Evolutionary conservation across 805 yeast species (phyloP).

Genomic region (Tetrapisispora namnaoensis): DNA sequence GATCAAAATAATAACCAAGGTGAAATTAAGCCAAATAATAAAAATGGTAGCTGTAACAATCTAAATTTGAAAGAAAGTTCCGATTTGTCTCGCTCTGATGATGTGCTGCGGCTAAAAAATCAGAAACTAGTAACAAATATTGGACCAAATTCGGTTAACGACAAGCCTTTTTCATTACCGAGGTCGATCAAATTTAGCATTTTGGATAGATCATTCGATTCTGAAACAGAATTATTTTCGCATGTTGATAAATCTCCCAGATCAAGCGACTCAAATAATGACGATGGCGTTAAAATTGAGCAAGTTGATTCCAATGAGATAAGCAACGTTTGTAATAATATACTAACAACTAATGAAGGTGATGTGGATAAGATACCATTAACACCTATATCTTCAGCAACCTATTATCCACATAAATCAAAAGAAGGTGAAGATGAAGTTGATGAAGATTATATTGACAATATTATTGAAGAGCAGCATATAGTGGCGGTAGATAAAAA

Average conservation of each 20-base stretch:
- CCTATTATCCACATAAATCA: slow-evolving; percentile 60
- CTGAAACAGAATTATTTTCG: background rate
- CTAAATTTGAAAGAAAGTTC: background rate
- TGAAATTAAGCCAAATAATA: background rate
- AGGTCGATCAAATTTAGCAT: background rate
- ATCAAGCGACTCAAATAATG: background rate
- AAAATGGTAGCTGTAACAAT: background rate
- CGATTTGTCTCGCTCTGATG: background rate
- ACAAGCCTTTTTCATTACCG: background rate
- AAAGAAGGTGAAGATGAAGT: slow-evolving; percentile 4
- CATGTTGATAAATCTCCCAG: background rate
- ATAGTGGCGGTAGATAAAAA: background rate
- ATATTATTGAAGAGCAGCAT: background rate
- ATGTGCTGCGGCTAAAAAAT: background rate
- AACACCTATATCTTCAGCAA: slow-evolving; percentile 61
- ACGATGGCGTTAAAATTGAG: background rate
- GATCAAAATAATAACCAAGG: slow-evolving; percentile 14
- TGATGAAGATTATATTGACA: slow-evolving; percentile 4
- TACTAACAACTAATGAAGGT: background rate
- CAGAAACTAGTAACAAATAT: background rate
- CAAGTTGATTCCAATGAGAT: background rate
- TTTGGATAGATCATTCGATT: background rate
- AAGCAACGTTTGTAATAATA: background rate
- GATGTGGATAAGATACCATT: slow-evolving; percentile 14
- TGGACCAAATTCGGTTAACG: background rate